Conservation (phyloP, 1,139 yeast genomes). For the Candida albicans region DNA sequence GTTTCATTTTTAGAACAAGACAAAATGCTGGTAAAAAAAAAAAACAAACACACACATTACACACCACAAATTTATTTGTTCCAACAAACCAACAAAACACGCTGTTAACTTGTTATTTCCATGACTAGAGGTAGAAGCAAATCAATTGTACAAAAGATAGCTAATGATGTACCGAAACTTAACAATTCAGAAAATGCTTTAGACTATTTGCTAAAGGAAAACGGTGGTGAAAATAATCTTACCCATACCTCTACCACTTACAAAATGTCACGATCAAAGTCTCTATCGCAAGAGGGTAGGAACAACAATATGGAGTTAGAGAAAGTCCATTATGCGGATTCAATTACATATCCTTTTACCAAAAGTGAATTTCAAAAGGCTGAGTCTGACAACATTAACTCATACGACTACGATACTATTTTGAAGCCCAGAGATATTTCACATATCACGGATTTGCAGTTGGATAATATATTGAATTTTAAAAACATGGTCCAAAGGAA, state of each 20-base stretch:
- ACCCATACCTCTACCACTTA: slow-evolving; percentile 5
- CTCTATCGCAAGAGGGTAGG: slow-evolving; percentile 11
- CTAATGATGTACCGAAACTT: slow-evolving; percentile 35
- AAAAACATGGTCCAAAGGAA: slow-evolving; percentile 40
- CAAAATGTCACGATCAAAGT: slow-evolving; percentile 20
- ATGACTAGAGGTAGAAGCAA: slow-evolving; percentile 47
- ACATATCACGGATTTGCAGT: slow-evolving; percentile 29
- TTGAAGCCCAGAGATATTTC: slow-evolving; percentile 34
- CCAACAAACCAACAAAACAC: background rate
- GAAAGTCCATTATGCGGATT: background rate
- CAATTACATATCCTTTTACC: slow-evolving; percentile 36
- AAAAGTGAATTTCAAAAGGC: slow-evolving; percentile 30
- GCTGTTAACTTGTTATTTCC: background rate
- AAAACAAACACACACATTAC: background rate
- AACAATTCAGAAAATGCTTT: slow-evolving; percentile 21
- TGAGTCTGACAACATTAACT: slow-evolving; percentile 32
- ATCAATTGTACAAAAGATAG: slow-evolving; percentile 51
- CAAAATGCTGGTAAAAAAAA: background rate
- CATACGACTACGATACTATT: slow-evolving; percentile 40
- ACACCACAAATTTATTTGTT: background rate
- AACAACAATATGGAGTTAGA: background rate
- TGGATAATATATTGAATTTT: slow-evolving; percentile 38
- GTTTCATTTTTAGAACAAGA: background rate
- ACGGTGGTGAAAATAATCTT: background rate
- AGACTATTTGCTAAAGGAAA: slow-evolving; percentile 4